Percentiles rank a stretch among this genome's conserved stretches.
Evolutionary conservation across 805 yeast genomes (phyloP).

Genomic region (Phaffomyces thermotolerans): DNA sequence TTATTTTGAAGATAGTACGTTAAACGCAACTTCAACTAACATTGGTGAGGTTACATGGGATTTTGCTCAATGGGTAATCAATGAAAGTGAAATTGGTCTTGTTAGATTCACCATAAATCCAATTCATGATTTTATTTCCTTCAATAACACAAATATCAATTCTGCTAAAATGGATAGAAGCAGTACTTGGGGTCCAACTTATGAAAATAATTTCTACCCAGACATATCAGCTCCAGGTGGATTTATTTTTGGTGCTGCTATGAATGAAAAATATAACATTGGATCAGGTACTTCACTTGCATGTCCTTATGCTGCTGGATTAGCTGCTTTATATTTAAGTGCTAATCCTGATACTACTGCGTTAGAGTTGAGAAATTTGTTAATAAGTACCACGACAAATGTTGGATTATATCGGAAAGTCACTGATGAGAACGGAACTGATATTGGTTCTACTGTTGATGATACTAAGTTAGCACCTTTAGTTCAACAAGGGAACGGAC

Average conservation of each 20-base stretch:
- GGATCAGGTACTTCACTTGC: constrained; percentile 12
- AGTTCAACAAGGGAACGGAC: constrained; percentile 13
- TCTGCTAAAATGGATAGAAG: constrained; percentile 9
- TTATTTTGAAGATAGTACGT: background rate
- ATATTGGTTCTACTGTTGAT: constrained; percentile 4
- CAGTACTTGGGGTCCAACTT: constrained; percentile 12
- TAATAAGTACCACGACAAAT: constrained; percentile 6
- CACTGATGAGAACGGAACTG: background rate
- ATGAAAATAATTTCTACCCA: constrained; percentile 10
- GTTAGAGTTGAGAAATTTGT: background rate
- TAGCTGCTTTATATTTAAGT: constrained; percentile 9
- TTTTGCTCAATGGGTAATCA: constrained; percentile 8
- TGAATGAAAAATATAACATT: constrained; percentile 3
- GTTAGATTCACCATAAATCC: constrained; percentile 3
- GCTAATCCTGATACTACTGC: constrained; percentile 4
- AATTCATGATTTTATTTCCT: background rate
- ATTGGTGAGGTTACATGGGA: constrained; percentile 5
- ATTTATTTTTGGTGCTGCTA: constrained; percentile 6
- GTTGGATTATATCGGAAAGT: background rate
- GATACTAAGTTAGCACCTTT: constrained; percentile 4
- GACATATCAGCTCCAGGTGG: constrained; percentile 12
- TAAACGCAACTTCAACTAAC: background rate
- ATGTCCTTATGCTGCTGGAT: constrained; percentile 14
- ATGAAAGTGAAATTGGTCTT: constrained; percentile 4
- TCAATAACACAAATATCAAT: background rate